Conservation (phyloP, 2,329 filamentous ascomycete genomes). For the Colletotrichum sidae region DNA sequence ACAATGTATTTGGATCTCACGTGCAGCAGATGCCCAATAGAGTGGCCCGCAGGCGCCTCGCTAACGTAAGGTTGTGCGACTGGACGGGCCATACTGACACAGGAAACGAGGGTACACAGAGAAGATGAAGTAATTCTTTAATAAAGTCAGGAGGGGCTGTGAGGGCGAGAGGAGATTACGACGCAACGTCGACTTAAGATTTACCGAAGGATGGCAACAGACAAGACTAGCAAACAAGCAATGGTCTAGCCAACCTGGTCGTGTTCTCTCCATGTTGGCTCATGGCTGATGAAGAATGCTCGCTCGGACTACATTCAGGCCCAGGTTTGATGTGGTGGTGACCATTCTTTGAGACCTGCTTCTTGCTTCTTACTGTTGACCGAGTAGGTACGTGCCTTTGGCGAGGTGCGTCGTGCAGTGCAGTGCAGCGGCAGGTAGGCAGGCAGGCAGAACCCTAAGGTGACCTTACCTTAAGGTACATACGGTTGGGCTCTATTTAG, state of each 20-base stretch:
- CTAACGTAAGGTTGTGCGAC: constrained; percentile 31
- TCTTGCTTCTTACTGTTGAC: too few relatives aligned
- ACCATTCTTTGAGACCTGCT: too few relatives aligned
- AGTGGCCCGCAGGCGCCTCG: constrained; percentile 26
- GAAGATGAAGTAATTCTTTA: background rate
- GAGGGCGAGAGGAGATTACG: constrained; percentile 7
- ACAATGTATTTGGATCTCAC: constrained; percentile 28
- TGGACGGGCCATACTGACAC: constrained; percentile 15
- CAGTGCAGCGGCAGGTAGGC: background rate
- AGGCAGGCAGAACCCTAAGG: background rate
- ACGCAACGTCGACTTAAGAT: background rate
- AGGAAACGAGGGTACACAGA: constrained; percentile 8
- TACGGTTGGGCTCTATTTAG: background rate
- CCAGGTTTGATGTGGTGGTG: background rate
- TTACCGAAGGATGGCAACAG: too few relatives aligned
- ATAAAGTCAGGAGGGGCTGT: background rate
- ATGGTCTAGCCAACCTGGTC: constrained; percentile 20
- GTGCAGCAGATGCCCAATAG: constrained; percentile 33
- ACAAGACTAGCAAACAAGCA: background rate
- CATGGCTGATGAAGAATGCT: background rate
- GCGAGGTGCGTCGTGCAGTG: too few relatives aligned
- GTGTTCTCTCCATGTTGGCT: too few relatives aligned
- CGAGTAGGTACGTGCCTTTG: too few relatives aligned
- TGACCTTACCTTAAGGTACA: too few relatives aligned
- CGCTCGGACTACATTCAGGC: constrained; percentile 22